A percentile compares a stretch with the other conserved stretches of the same genome.
phyloP scores from a whole-genome alignment of 208 protist species.

The Trypanosoma cruzi region DNA sequence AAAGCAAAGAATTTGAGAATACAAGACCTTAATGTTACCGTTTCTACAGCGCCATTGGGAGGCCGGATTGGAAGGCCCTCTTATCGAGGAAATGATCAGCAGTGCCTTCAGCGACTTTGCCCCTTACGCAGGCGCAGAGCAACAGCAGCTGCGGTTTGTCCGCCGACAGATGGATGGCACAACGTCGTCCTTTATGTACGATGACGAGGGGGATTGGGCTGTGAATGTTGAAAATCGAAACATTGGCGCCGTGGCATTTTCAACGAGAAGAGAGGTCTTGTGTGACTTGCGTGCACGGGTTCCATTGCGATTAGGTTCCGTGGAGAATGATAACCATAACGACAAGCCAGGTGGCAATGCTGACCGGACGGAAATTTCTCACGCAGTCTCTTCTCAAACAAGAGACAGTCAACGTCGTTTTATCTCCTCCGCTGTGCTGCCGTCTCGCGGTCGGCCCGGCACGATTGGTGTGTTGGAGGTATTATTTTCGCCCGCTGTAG shows the following conservation, averaged over 20 bases:
- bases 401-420: not conserved
- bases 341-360: not conserved
- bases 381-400: not conserved
- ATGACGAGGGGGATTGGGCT: constrained; percentile 51
- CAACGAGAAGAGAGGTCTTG: constrained; percentile 40
- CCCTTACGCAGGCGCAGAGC: constrained; percentile 79
- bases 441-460: constrained; percentile 2
- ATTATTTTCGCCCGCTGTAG: constrained; percentile 4
- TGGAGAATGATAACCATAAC: not conserved
- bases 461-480: constrained; percentile 24
- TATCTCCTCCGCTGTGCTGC: not conserved
- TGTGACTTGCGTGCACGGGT: constrained; percentile 41
- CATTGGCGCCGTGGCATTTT: constrained; percentile 47
- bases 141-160: constrained; percentile 54
- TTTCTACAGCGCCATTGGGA: constrained; percentile 38
- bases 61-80: constrained; percentile 44
- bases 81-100: constrained; percentile 77
- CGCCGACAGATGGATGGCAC: constrained; percentile 37
- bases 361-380: not conserved
- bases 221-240: constrained; percentile 32
- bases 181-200: constrained; percentile 33
- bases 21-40: constrained; percentile 13
- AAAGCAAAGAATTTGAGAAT: not conserved
- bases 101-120: constrained; percentile 74
- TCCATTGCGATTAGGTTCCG: constrained; percentile 26